phyloP scores from a whole-genome alignment of 768 basidiomycete genomes.

The Daedaleopsis sinensis region DNA sequence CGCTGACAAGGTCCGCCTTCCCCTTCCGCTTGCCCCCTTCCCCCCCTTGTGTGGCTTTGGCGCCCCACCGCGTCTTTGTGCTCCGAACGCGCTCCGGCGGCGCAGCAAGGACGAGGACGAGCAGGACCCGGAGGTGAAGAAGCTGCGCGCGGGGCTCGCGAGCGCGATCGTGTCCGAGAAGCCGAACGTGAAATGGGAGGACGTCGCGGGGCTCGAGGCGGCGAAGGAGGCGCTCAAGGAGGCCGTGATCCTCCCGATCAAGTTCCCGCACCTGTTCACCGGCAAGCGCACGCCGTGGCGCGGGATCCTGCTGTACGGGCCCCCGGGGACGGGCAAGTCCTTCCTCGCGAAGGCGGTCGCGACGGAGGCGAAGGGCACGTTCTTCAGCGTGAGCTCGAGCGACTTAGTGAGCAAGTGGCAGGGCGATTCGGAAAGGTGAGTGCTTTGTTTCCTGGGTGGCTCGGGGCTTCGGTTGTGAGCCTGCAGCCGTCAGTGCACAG shows the following conservation, averaged over 20 bases:
- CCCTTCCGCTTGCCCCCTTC: conserved; percentile 4
- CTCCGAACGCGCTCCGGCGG: background rate
- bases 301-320: conserved; percentile 95
- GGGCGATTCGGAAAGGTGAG: conserved; percentile 94
- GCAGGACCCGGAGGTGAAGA: conserved; percentile 92
- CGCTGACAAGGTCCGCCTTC: conserved; percentile 5
- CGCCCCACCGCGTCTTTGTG: background rate
- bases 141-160: conserved; percentile 87
- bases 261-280: conserved; percentile 98
- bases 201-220: conserved; percentile 93
- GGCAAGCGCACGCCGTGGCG: conserved; percentile 98
- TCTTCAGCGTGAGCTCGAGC: conserved; percentile 94
- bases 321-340: conserved; percentile 96
- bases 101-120: conserved; percentile 59
- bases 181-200: conserved; percentile 97
- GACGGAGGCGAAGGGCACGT: conserved; percentile 98
- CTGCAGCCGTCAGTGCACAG: background rate
- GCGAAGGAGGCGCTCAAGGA: conserved; percentile 97
- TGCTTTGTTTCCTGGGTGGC: background rate
- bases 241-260: conserved; percentile 99
- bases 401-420: conserved; percentile 99
- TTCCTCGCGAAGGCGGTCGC: conserved; percentile 98
- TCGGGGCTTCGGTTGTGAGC: background rate
- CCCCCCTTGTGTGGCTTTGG: background rate
- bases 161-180: conserved; percentile 91